Evolutionary conservation across 2,329 filamentous ascomycete species (phyloP).

Genomic region (Penicillium sp.): DNA sequence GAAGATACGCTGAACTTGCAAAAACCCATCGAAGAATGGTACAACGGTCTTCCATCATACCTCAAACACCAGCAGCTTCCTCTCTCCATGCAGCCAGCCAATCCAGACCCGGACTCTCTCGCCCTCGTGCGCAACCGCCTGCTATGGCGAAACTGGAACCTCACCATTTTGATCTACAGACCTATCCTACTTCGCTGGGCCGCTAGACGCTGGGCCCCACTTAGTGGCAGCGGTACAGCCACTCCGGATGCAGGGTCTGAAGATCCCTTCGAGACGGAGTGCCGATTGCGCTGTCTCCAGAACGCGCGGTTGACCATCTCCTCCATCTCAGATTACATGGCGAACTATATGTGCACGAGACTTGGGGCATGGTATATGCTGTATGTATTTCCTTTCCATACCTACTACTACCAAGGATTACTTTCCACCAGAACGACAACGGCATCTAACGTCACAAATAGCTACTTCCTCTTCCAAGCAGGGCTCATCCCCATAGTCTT

Average conservation of each 20-base stretch:
- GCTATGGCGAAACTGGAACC: slow-evolving; percentile 39
- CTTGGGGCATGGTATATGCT: slow-evolving; percentile 40
- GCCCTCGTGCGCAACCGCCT: slow-evolving; percentile 35
- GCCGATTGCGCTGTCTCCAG: slow-evolving; percentile 34
- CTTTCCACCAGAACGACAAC: background rate
- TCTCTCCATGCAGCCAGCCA: slow-evolving; percentile 18
- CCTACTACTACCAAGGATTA: background rate
- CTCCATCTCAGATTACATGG: slow-evolving; percentile 37
- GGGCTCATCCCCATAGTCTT: slow-evolving; percentile 38
- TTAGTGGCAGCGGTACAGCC: slow-evolving; percentile 13
- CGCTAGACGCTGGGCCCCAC: slow-evolving; percentile 28
- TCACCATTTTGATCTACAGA: slow-evolving; percentile 39
- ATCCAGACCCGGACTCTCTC: slow-evolving; percentile 30
- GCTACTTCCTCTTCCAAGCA: slow-evolving; percentile 42
- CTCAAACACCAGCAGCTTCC: slow-evolving; percentile 28
- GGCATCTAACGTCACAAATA: slow-evolving; percentile 8
- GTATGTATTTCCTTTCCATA: slow-evolving; percentile 16
- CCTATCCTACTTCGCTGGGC: slow-evolving; percentile 38
- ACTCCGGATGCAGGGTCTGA: slow-evolving; percentile 23
- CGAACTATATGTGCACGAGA: slow-evolving; percentile 34
- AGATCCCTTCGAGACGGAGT: slow-evolving; percentile 33
- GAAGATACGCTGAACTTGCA: slow-evolving; percentile 37
- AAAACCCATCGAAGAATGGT: slow-evolving; percentile 39
- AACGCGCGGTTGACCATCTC: slow-evolving; percentile 37
- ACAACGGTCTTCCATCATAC: slow-evolving; percentile 35